phyloP scores from a whole-genome alignment of 164 flowering plant genomes.

The Warburgia ugandensis region DNA sequence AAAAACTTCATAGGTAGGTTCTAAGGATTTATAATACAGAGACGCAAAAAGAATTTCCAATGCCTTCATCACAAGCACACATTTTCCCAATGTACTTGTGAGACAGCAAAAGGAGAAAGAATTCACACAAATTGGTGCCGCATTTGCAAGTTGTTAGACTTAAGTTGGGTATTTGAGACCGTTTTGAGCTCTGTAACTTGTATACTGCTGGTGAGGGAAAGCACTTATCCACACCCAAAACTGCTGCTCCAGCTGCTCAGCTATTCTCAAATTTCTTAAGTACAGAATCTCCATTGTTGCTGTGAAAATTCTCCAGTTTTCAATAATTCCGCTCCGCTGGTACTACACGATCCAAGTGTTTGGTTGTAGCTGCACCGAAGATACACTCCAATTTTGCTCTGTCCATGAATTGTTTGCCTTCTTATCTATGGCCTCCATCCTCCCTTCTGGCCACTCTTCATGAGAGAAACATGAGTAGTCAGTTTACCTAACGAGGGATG shows the following conservation, averaged over 20 bases:
- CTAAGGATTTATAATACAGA: too few relatives aligned
- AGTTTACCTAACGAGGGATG: not conserved
- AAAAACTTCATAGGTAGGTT: too few relatives aligned
- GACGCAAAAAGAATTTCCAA: too few relatives aligned
- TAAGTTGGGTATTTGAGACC: slow-evolving; percentile 37
- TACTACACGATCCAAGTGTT: slow-evolving; percentile 80
- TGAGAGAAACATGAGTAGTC: slow-evolving; percentile 2
- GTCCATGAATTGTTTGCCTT: slow-evolving; percentile 50
- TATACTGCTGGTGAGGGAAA: slow-evolving; percentile 9
- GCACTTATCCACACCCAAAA: slow-evolving; percentile 28
- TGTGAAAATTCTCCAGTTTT: slow-evolving; percentile 34
- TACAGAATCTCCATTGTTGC: slow-evolving; percentile 35
- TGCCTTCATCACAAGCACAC: too few relatives aligned
- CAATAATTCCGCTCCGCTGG: slow-evolving; percentile 25
- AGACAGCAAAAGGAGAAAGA: not conserved
- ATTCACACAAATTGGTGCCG: not conserved
- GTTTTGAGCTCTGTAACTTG: slow-evolving; percentile 2
- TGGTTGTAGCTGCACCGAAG: slow-evolving; percentile 56
- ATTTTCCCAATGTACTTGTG: not conserved
- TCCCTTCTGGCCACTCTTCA: slow-evolving; percentile 55
- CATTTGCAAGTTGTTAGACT: too few relatives aligned
- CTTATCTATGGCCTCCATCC: slow-evolving; percentile 21
- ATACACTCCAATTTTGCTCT: slow-evolving; percentile 53
- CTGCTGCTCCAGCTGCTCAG: slow-evolving; percentile 26
- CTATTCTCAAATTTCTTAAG: slow-evolving; percentile 21